phyloP scores from a whole-genome alignment of 2,329 filamentous ascomycete genomes.

The Aspergillus fijiensis region DNA sequence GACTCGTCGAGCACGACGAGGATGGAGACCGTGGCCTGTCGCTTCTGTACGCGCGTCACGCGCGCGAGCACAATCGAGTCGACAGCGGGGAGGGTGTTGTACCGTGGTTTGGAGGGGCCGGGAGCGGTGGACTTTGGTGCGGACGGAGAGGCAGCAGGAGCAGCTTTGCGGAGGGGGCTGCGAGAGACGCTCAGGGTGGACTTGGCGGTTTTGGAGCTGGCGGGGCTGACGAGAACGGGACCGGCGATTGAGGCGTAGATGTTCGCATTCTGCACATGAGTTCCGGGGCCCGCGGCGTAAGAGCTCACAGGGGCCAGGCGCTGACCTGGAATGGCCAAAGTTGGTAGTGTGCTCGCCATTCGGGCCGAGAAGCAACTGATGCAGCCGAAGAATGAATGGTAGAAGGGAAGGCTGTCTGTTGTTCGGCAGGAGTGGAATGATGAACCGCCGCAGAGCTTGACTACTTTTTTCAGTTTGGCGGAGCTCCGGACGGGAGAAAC shows the following conservation, averaged over 20 bases:
- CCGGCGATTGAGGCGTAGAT: conserved; percentile 84
- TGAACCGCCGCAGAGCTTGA: background rate
- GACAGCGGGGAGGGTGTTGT: conserved; percentile 78
- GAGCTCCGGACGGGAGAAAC: conserved; percentile 2
- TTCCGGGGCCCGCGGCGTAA: conserved; percentile 75
- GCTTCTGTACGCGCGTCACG: conserved; percentile 79
- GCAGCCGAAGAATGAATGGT: background rate
- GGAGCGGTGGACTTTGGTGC: conserved; percentile 15
- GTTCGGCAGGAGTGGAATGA: background rate
- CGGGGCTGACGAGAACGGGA: conserved; percentile 58
- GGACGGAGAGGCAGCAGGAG: background rate
- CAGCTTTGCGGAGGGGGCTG: conserved; percentile 9
- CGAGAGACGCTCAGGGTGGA: conserved; percentile 44
- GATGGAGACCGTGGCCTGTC: conserved; percentile 83
- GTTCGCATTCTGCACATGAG: conserved; percentile 72
- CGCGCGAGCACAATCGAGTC: conserved; percentile 77
- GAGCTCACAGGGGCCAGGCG: conserved; percentile 66
- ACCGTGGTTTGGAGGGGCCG: conserved; percentile 46
- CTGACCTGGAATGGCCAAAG: conserved; percentile 76
- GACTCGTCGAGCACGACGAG: conserved; percentile 68
- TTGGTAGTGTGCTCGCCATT: conserved; percentile 38
- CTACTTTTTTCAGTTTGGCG: background rate
- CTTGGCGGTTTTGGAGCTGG: conserved; percentile 28
- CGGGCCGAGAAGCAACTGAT: background rate
- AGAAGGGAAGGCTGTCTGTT: background rate